Evolutionary conservation across 257 asterid species (phyloP).

Genomic region (Fraxinus quadrangulata): DNA sequence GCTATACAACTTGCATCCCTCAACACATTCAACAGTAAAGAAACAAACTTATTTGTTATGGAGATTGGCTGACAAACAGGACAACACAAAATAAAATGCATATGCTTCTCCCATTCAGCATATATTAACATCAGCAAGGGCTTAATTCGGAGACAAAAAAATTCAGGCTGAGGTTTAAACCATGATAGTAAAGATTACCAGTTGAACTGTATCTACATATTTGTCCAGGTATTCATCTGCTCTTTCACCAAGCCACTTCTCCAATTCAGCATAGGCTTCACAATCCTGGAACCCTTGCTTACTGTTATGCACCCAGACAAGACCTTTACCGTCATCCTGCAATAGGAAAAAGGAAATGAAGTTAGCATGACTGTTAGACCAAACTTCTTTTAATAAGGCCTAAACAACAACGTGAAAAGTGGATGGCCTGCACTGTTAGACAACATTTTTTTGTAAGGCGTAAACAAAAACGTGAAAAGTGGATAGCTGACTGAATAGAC

Average conservation of each 20-base stretch:
- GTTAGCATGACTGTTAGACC: background rate
- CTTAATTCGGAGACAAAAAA: background rate
- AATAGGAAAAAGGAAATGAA: conserved; percentile 27
- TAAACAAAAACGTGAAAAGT: background rate
- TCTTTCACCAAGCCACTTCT: conserved; percentile 69
- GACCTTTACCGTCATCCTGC: conserved; percentile 60
- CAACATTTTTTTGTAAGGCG: background rate
- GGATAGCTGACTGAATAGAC: background rate
- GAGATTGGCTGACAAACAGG: background rate
- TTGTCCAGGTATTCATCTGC: conserved; percentile 62
- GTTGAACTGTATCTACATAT: conserved; percentile 56
- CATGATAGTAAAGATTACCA: conserved; percentile 46
- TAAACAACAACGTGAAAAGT: background rate
- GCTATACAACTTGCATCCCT: background rate
- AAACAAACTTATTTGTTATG: background rate
- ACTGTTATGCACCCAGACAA: conserved; percentile 79
- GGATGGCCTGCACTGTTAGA: conserved; percentile 3
- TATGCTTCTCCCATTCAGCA: background rate
- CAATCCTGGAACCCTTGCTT: conserved; percentile 90
- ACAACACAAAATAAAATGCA: background rate
- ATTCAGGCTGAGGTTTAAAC: background rate
- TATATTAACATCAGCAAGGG: background rate
- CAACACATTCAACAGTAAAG: background rate
- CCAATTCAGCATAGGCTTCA: conserved; percentile 75
- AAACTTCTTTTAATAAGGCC: background rate